Evolutionary conservation across 768 basidiomycete species (phyloP).

Genomic region (Tulasnella calospora): DNA sequence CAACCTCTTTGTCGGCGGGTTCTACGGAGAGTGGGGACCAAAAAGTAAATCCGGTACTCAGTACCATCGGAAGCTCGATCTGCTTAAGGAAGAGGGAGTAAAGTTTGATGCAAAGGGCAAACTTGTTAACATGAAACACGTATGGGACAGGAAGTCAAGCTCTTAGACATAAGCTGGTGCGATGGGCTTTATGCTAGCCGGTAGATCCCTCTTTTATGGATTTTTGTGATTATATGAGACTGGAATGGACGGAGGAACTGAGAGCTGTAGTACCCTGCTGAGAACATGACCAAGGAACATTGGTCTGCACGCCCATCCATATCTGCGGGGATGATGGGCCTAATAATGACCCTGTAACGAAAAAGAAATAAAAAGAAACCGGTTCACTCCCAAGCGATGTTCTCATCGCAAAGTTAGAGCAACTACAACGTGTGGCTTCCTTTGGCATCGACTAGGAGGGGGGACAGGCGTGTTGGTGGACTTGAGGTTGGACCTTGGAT

Average conservation of each 20-base stretch:
- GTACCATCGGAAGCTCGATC: constrained; percentile 47
- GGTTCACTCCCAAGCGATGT: too few relatives aligned
- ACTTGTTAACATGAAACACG: constrained; percentile 31
- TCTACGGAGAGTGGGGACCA: constrained; percentile 56
- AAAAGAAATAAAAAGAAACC: too few relatives aligned
- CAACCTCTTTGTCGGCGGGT: constrained; percentile 57
- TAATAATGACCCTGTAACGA: too few relatives aligned
- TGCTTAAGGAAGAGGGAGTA: constrained; percentile 54
- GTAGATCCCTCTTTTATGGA: background rate
- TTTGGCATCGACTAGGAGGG: too few relatives aligned
- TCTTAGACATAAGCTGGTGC: background rate
- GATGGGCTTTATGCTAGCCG: background rate
- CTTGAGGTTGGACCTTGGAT: too few relatives aligned
- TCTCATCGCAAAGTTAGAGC: too few relatives aligned
- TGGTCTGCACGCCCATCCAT: too few relatives aligned
- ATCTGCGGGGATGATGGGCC: too few relatives aligned
- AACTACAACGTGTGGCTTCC: too few relatives aligned
- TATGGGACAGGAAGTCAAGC: background rate
- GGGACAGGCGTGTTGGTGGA: too few relatives aligned
- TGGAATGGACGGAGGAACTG: background rate
- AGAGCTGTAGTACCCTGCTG: too few relatives aligned
- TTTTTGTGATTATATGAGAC: background rate
- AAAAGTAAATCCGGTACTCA: constrained; percentile 34
- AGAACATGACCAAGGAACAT: too few relatives aligned
- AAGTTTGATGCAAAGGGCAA: constrained; percentile 46